Percentiles rank a stretch among this genome's conserved stretches.
Evolutionary conservation across 2,329 filamentous ascomycete species (phyloP).

Genomic region (Exophiala sp.): DNA sequence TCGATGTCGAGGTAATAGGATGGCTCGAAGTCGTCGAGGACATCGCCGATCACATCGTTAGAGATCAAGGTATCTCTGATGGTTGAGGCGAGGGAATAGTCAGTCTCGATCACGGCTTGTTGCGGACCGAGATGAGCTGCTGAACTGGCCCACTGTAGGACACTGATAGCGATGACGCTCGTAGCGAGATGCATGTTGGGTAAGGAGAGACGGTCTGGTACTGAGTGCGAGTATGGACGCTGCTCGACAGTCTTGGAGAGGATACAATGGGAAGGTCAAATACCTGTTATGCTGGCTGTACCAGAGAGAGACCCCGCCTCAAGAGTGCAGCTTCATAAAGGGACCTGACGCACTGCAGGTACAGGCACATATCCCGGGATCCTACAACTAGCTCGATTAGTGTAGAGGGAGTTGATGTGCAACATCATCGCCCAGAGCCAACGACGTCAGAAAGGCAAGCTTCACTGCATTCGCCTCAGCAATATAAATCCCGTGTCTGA

Average conservation of each 20-base stretch:
- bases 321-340: too few species aligned
- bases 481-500: background rate
- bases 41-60: constrained; percentile 34
- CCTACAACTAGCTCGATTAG: too few species aligned
- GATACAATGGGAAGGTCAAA: background rate
- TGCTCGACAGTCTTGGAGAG: too few species aligned
- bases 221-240: too few species aligned
- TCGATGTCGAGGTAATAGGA: constrained; percentile 46
- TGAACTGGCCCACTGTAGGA: constrained; percentile 3
- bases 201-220: background rate
- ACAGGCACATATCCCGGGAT: too few species aligned
- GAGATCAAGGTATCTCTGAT: constrained; percentile 29
- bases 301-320: too few species aligned
- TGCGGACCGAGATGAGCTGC: constrained; percentile 3
- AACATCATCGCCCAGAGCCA: background rate
- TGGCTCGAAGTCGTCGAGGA: constrained; percentile 56
- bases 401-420: background rate
- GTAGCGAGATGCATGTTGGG: background rate
- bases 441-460: background rate
- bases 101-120: constrained; percentile 9
- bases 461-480: background rate
- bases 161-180: background rate
- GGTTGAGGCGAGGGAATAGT: constrained; percentile 13
- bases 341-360: too few species aligned
- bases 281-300: too few species aligned